Evolutionary conservation across 805 yeast species (phyloP).

Genomic region (Metschnikowia lachancei): DNA sequence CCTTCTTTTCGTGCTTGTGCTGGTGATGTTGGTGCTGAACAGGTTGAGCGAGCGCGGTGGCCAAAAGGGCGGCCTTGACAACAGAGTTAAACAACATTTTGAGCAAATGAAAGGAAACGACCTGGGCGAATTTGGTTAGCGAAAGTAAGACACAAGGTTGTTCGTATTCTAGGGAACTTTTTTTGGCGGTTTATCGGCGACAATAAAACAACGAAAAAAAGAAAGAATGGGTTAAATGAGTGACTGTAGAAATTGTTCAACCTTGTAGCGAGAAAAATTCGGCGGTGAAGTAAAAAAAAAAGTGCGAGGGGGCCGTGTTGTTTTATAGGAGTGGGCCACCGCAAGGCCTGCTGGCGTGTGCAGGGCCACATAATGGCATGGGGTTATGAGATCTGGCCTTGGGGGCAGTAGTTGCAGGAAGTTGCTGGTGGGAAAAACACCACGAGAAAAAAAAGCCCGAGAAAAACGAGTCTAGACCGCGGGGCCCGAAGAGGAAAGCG

Average conservation of each 20-base stretch:
- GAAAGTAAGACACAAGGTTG: constrained; percentile 21
- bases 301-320: constrained; percentile 2
- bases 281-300: neutral
- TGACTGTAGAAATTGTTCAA: constrained; percentile 35
- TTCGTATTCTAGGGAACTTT: constrained; percentile 23
- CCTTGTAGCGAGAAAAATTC: constrained; percentile 17
- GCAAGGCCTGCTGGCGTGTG: no score
- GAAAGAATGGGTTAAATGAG: constrained; percentile 27
- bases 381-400: constrained; percentile 6
- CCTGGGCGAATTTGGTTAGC: constrained; percentile 4
- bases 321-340: constrained; percentile 2
- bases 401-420: no score
- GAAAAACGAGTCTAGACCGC: constrained; percentile 13
- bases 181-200: neutral
- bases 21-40: constrained; percentile 58
- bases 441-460: no score
- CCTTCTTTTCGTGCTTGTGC: constrained; percentile 51
- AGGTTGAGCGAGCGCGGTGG: constrained; percentile 57
- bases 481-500: neutral
- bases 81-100: constrained; percentile 49
- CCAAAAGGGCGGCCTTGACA: constrained; percentile 49
- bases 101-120: neutral
- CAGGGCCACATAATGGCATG: no score
- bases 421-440: constrained; percentile 1
- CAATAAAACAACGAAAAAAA: constrained; percentile 11